A percentile compares a stretch with the other conserved stretches of the same genome.
Conservation (phyloP, 371 early-diverging fungal genomes). For the Saksenaea oblongispora region DNA sequence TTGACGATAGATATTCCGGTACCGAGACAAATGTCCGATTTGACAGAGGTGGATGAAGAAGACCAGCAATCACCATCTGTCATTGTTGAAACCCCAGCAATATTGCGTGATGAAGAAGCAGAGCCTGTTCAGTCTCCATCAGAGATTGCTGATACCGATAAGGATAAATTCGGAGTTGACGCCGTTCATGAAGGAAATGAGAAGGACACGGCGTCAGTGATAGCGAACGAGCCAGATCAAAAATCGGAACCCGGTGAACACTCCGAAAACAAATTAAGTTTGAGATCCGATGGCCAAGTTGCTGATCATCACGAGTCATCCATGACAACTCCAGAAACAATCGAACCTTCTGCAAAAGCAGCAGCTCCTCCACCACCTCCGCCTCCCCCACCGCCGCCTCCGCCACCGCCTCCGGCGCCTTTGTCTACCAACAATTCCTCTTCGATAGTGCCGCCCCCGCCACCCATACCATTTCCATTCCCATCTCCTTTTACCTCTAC, state of each 20-base stretch:
- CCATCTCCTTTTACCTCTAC: neutral
- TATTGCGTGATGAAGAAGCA: neutral
- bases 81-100: neutral
- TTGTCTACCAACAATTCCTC: conserved; percentile 10
- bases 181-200: neutral
- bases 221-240: neutral
- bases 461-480: conserved; percentile 11
- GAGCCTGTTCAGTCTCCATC: neutral
- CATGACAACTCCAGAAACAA: neutral
- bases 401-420: conserved; percentile 23
- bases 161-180: too few relatives aligned
- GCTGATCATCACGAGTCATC: too few relatives aligned
- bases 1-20: neutral
- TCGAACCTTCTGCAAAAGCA: conserved; percentile 5
- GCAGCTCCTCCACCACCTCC: conserved; percentile 27
- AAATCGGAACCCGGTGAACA: neutral
- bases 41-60: conserved; percentile 6
- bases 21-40: neutral
- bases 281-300: neutral
- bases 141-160: neutral
- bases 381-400: conserved; percentile 21
- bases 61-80: conserved; percentile 1
- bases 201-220: too few relatives aligned
- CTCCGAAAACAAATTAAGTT: neutral
- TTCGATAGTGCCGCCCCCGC: conserved; percentile 16